A percentile compares a stretch with the other conserved stretches of the same genome.
Evolutionary conservation across 768 basidiomycete species (phyloP).

Genomic region (Mycena venus): DNA sequence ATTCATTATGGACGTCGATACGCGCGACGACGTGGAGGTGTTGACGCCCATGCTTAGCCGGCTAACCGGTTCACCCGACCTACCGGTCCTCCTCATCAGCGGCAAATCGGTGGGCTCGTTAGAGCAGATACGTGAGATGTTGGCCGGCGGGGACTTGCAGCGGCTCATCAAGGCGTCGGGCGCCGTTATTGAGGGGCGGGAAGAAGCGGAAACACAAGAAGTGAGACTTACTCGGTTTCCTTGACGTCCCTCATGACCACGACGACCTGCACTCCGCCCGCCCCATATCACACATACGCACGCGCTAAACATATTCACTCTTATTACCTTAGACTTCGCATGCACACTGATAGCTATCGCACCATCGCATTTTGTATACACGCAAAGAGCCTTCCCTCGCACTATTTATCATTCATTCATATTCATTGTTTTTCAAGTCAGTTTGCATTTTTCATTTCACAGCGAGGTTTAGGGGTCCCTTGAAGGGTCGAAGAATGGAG

Average conservation of each 20-base stretch:
- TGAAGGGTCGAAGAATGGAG: no score
- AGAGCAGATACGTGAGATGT: slow-evolving; percentile 64
- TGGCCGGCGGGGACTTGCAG: slow-evolving; percentile 65
- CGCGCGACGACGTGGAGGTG: slow-evolving; percentile 77
- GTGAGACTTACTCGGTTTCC: slow-evolving; percentile 25
- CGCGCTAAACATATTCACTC: not conserved
- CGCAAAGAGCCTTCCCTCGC: no score
- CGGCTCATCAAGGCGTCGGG: slow-evolving; percentile 67
- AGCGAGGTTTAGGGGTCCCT: no score
- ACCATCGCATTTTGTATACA: slow-evolving; percentile 5
- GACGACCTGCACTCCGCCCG: slow-evolving; percentile 9
- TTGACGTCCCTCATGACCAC: slow-evolving; percentile 36
- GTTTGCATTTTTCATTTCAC: no score
- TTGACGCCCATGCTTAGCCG: slow-evolving; percentile 73
- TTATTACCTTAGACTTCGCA: no score
- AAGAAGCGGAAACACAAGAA: slow-evolving; percentile 69
- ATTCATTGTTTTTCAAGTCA: no score
- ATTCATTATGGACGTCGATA: slow-evolving; percentile 78
- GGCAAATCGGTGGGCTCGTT: slow-evolving; percentile 70
- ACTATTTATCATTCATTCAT: no score
- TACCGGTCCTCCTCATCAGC: slow-evolving; percentile 78
- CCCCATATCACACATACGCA: not conserved
- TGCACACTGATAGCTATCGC: not conserved
- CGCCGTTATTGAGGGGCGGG: slow-evolving; percentile 63
- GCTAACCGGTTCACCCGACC: slow-evolving; percentile 71